Evolutionary conservation across 1,139 yeast genomes (phyloP).

Genomic region (Geotrichum restrictum): DNA sequence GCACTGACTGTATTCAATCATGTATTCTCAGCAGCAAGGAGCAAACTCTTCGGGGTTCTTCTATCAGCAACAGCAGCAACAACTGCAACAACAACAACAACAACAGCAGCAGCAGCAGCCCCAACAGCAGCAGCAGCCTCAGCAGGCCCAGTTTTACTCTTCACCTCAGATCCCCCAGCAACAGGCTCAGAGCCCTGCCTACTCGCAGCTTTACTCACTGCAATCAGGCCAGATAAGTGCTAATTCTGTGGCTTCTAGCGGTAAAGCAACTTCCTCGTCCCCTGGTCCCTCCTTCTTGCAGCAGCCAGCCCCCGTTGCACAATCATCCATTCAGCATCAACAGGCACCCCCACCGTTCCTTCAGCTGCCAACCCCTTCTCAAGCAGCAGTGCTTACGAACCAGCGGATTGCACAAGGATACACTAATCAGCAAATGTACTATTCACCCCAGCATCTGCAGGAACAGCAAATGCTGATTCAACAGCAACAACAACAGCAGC

Average conservation of each 20-base stretch:
- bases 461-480: slow-evolving; percentile 24
- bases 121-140: slow-evolving; percentile 21
- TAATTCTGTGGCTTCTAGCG: slow-evolving; percentile 2
- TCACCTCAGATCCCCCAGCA: slow-evolving; percentile 16
- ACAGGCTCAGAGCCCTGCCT: slow-evolving; percentile 17
- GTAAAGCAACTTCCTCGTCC: neutral
- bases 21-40: slow-evolving; percentile 20
- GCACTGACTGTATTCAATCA: neutral
- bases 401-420: slow-evolving; percentile 26
- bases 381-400: slow-evolving; percentile 28
- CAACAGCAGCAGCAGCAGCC: slow-evolving; percentile 25
- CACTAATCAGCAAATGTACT: slow-evolving; percentile 21
- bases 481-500: slow-evolving; percentile 24
- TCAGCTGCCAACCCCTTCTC: slow-evolving; percentile 32
- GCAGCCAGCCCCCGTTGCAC: slow-evolving; percentile 13
- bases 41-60: slow-evolving; percentile 29
- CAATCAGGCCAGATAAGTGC: slow-evolving; percentile 3
- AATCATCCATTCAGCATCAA: slow-evolving; percentile 6
- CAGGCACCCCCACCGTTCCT: slow-evolving; percentile 26
- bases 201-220: slow-evolving; percentile 12
- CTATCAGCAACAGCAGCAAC: slow-evolving; percentile 26
- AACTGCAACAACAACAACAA: slow-evolving; percentile 20
- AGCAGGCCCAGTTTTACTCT: slow-evolving; percentile 16
- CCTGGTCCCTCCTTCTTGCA: slow-evolving; percentile 4
- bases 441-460: slow-evolving; percentile 24